phyloP scores from a whole-genome alignment of 2,329 filamentous ascomycete genomes.

The Sporothrix inflata region DNA sequence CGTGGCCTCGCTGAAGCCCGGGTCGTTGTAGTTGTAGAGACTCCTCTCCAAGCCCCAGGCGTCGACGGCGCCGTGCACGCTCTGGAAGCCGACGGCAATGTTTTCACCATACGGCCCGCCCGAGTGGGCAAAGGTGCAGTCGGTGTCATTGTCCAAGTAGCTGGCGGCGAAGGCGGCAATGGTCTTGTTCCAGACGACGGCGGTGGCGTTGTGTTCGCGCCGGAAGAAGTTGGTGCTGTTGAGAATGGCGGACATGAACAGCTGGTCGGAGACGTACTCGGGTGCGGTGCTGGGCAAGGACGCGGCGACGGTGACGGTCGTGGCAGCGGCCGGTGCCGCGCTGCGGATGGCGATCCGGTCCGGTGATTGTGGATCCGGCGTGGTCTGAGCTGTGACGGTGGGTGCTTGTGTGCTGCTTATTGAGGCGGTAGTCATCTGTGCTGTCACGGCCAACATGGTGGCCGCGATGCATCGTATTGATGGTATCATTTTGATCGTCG shows the following conservation, averaged over 20 bases:
- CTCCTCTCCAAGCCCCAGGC: conserved; percentile 67
- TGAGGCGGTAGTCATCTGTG: neutral
- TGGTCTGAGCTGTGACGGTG: neutral
- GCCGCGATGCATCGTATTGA: neutral
- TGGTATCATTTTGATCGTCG: neutral
- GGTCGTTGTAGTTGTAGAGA: conserved; percentile 61
- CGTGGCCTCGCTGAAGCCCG: conserved; percentile 61
- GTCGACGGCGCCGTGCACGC: conserved; percentile 59
- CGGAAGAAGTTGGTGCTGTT: conserved; percentile 70
- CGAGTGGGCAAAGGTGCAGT: conserved; percentile 58
- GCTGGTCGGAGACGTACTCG: conserved; percentile 41
- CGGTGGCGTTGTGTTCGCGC: conserved; percentile 60
- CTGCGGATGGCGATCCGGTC: neutral
- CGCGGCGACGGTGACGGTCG: conserved; percentile 43
- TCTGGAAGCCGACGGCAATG: conserved; percentile 67
- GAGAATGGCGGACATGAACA: conserved; percentile 61
- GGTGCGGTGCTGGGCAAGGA: conserved; percentile 45
- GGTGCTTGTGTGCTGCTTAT: neutral
- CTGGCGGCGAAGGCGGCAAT: conserved; percentile 58
- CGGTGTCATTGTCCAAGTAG: conserved; percentile 49
- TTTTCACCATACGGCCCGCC: conserved; percentile 74
- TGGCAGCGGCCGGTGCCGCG: neutral
- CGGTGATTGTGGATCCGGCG: conserved; percentile 10
- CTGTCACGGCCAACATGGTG: neutral
- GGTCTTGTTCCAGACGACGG: conserved; percentile 67